Evolutionary conservation across 192 early-diverging fungal species (phyloP), one percentile per base, ranked within the genome.

Genomic region (Dispira simplex): DNA sequence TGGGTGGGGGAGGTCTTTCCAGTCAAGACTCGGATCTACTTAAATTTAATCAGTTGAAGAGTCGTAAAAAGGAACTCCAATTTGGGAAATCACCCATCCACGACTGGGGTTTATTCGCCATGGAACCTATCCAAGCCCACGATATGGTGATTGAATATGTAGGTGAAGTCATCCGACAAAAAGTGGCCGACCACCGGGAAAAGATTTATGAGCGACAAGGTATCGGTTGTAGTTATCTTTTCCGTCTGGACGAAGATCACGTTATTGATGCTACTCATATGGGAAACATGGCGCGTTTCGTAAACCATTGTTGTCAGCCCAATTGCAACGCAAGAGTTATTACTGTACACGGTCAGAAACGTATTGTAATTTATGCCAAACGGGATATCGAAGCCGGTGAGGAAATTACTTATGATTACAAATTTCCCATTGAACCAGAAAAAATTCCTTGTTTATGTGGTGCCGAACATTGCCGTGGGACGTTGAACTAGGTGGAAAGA

Each of bases 101-200:
- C 74, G 92, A 97, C 75, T 96, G 91, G 93, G 97, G 97, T 1
- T 73, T 98, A 65, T 99, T 95, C 85, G 92, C 97, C 8, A 78
- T 85, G 63, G 93, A 96, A 71, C 81, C 80, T n/a, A 97, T 99
- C 63, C 86, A 89, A 66, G 85, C 85, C 44, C 81, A 85, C 66
- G 96, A 99, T 63, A 89, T 99, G 80, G 93, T 99, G 46, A 97
- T 97, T 51, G 95, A 99, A 77, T 99, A 99, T 68, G 90, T 97
- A 64, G 96, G 96, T 46, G 96, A 99, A 77, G 80, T 90, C 47
- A 90, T 99, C 71, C 83, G 96, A 44, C 85, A 91, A 67, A 86
- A 90, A 68, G 88, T 98, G 64, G 95, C 94, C 3, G 97, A 99
- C 68, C 78, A 86, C 68, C 85, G 95, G 26, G 97, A 99, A 74